Evolutionary conservation across 2,329 filamentous ascomycete species (phyloP).

Genomic region (Xylariaceae sp.): DNA sequence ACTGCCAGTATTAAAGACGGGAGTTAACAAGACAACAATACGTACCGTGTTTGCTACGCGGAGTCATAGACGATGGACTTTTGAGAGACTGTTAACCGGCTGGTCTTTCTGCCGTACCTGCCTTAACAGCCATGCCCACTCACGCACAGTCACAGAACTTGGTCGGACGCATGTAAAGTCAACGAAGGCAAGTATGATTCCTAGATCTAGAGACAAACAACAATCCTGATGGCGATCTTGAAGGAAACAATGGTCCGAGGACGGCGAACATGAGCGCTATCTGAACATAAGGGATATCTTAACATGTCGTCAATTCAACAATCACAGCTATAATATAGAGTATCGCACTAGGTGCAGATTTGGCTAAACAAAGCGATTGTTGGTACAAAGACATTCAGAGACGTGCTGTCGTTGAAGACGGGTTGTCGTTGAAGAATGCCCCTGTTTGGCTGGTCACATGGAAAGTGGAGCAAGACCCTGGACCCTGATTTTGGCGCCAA

Average conservation of each 20-base stretch:
- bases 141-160: too few relatives aligned
- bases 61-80: too few relatives aligned
- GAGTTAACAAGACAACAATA: too few relatives aligned
- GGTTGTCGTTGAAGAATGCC: slow-evolving; percentile 10
- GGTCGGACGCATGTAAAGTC: too few relatives aligned
- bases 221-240: not conserved
- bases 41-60: too few relatives aligned
- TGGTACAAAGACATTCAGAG: not conserved
- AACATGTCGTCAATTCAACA: too few relatives aligned
- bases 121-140: too few relatives aligned
- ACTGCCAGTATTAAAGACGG: too few relatives aligned
- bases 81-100: too few relatives aligned
- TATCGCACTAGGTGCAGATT: not conserved
- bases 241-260: not conserved
- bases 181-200: not conserved
- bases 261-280: not conserved
- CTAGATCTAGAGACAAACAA: not conserved
- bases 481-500: slow-evolving; percentile 3
- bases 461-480: slow-evolving; percentile 6
- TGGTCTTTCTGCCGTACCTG: too few relatives aligned
- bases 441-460: slow-evolving; percentile 1
- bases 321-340: too few relatives aligned
- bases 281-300: not conserved
- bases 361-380: not conserved
- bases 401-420: not conserved